Base-by-base conservation (phyloP, 2,329 filamentous ascomycete species). In the Fusarium mundagurra region DNA sequence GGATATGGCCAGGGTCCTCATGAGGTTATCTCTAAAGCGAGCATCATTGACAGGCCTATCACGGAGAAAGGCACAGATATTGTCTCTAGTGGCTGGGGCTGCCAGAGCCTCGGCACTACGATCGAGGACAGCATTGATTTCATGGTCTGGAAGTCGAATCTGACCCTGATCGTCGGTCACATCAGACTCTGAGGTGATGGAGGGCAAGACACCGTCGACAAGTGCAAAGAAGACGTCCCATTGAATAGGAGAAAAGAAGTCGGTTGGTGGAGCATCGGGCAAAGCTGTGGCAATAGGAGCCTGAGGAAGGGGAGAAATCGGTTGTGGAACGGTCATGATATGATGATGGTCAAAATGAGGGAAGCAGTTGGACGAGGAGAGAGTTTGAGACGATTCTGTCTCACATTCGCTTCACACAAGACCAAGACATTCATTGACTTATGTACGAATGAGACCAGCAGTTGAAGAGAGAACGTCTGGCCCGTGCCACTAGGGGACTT, bases 141-240 rank as follows among this genome's bases (percentile, higher is more conserved):
- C 85, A n/a, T 81, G 81, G 60, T 88, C 85, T 0, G 87, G 79
- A 18, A 91, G 82, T 22, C 80, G 79, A 22, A 90, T 80, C 67
- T 88, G 85, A 39, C 75, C 80, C 8, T 79, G 77, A 29, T 78
- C 77, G 75, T 88, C 85, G 18, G 78, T 78, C 27, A 81, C 75
- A 27, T 80, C 75, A 24, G 84, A 81, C 20, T 84, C 82, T 20
- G 84, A 79, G 27, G 84, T 85, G 69, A 93, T 85, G 27, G 90
- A 87, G 6, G 92, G 91, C 38, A 94, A 82, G 24, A 89, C 81
- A n/a, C 87, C 88, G 72, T 91, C 89, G 45, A 91, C 80, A 12
- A 91, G 81, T 6, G 89, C 84, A 73, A 87, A 84, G 47, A 91
- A 77, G 5, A 87, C 86, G 44, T 83, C 79, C 90, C 89, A 91